These are phyloP conservation scores for Lablab purpureus DNA, from an alignment of 306 rosid species.

Conservation along the genomic window DNA sequence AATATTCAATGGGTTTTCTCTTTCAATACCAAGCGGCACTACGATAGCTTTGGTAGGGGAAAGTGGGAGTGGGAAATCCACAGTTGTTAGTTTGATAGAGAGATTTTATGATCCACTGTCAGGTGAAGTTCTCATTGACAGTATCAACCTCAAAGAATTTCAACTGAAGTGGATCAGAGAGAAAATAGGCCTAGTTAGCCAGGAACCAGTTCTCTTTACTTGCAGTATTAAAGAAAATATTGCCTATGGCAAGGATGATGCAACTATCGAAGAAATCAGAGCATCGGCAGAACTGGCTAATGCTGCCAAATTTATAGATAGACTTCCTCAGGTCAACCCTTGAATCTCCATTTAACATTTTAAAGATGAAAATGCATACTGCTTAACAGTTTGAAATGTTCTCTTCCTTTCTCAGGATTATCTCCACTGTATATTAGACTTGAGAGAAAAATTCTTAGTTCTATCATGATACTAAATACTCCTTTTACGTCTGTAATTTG, in stretches of 20 bases:
- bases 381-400: conserved; percentile 3
- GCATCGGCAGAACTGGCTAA: conserved; percentile 49
- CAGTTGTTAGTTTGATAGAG: conserved; percentile 85
- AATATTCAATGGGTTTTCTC: conserved; percentile 59
- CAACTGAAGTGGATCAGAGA: conserved; percentile 83
- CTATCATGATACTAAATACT: neutral
- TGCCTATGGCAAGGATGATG: conserved; percentile 74
- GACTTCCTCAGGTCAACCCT: conserved; percentile 44
- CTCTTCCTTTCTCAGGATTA: conserved; percentile 9
- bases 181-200: conserved; percentile 84
- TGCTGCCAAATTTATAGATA: conserved; percentile 49
- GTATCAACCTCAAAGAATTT: conserved; percentile 70
- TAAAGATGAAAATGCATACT: neutral
- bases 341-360: neutral
- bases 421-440: neutral
- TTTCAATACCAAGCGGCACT: conserved; percentile 60
- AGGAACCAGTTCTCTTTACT: conserved; percentile 81
- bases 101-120: conserved; percentile 85
- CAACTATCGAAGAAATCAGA: conserved; percentile 58
- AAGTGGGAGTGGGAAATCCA: conserved; percentile 92
- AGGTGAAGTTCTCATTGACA: conserved; percentile 83
- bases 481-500: neutral
- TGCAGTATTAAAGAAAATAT: conserved; percentile 82
- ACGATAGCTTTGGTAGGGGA: conserved; percentile 84
- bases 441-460: neutral